These are phyloP conservation scores for Cucurbita moschata DNA, from an alignment of 306 rosid species.

Conservation along the genomic window DNA sequence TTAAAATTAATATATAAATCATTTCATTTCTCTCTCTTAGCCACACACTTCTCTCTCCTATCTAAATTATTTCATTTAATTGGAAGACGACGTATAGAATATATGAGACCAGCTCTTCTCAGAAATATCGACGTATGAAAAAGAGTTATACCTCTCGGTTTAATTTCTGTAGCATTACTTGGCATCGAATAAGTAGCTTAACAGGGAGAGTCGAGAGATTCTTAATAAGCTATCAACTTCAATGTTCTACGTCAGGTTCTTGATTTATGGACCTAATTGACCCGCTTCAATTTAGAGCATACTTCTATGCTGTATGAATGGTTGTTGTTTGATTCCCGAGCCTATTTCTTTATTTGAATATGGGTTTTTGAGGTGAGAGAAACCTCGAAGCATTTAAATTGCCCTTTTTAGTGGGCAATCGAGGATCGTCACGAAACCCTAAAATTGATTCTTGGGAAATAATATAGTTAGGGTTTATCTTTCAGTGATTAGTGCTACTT, in stretches of 20 bases:
- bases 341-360: background rate
- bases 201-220: background rate
- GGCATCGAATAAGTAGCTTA: background rate
- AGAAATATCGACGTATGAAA: background rate
- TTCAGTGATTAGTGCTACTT: background rate
- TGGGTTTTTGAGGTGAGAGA: background rate
- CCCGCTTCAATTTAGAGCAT: background rate
- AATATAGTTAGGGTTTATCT: background rate
- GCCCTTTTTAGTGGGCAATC: background rate
- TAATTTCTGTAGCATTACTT: background rate
- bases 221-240: background rate
- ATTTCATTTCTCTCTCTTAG: background rate
- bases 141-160: background rate
- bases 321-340: background rate
- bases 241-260: background rate
- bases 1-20: background rate
- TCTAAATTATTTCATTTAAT: background rate
- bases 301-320: background rate
- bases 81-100: background rate
- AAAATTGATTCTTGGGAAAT: background rate
- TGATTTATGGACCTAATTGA: background rate
- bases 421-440: background rate
- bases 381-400: background rate
- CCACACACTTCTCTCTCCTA: background rate
- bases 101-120: background rate